Percentiles rank a stretch among this genome's conserved stretches.
These are phyloP conservation scores for Monosporascus sp. DNA, from an alignment of 2,329 filamentous ascomycete species.

Conservation along the genomic window DNA sequence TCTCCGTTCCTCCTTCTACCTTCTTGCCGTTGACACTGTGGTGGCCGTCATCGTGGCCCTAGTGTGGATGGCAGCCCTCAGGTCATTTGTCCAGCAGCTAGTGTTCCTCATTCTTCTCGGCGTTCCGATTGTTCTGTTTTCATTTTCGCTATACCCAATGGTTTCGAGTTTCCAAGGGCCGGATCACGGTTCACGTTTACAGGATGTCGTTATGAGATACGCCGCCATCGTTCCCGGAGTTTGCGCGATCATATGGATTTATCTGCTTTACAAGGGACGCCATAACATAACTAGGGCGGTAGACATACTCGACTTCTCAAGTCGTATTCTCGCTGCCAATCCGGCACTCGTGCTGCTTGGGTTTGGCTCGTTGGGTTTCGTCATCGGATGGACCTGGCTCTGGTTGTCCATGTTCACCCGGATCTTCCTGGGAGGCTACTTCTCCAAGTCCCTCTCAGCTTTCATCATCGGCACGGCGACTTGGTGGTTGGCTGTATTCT, in stretches of 20 bases:
- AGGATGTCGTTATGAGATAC: slow-evolving; percentile 88
- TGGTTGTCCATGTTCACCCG: slow-evolving; percentile 97
- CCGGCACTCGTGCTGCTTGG: slow-evolving; percentile 80
- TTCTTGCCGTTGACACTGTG: slow-evolving; percentile 85
- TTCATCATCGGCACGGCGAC: slow-evolving; percentile 84
- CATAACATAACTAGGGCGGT: slow-evolving; percentile 77
- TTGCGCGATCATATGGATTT: slow-evolving; percentile 73
- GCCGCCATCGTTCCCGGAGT: slow-evolving; percentile 70
- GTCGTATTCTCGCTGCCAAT: slow-evolving; percentile 79
- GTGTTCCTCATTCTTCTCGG: slow-evolving; percentile 76
- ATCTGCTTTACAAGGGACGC: slow-evolving; percentile 74
- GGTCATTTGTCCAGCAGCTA: slow-evolving; percentile 81
- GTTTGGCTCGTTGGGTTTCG: slow-evolving; percentile 65
- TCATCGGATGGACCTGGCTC: slow-evolving; percentile 88
- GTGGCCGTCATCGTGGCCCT: slow-evolving; percentile 85
- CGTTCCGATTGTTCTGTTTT: slow-evolving; percentile 79
- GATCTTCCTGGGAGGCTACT: slow-evolving; percentile 88
- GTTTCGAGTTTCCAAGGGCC: slow-evolving; percentile 80
- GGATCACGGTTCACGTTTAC: slow-evolving; percentile 69
- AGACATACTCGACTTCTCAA: slow-evolving; percentile 86
- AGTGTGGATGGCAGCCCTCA: slow-evolving; percentile 81
- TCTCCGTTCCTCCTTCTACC: slow-evolving; percentile 77
- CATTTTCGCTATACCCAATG: slow-evolving; percentile 87
- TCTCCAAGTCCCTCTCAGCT: slow-evolving; percentile 52
- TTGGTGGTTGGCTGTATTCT: slow-evolving; percentile 93